A percentile compares a stretch with the other conserved stretches of the same genome.
Evolutionary conservation across 2,329 filamentous ascomycete species (phyloP).

Genomic region (Verticillium albo-atrum): DNA sequence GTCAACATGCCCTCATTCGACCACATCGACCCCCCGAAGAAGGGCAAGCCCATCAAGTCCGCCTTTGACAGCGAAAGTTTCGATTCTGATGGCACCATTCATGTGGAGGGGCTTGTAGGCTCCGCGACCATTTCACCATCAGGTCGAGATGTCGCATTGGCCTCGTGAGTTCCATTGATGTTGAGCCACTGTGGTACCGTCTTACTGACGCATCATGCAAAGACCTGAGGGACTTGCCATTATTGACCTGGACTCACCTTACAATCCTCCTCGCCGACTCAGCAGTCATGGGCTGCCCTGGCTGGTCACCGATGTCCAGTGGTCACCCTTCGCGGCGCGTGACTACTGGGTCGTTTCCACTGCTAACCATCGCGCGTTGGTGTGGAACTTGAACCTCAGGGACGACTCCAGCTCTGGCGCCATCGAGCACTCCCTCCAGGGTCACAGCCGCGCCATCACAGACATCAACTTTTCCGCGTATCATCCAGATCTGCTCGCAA

Average conservation of each 20-base stretch:
- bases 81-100: conserved; percentile 77
- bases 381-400: conserved; percentile 84
- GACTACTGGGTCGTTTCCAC: conserved; percentile 94
- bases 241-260: conserved; percentile 86
- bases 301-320: conserved; percentile 94
- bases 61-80: conserved; percentile 86
- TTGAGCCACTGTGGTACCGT: background rate
- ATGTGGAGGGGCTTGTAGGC: conserved; percentile 75
- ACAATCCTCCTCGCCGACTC: conserved; percentile 78
- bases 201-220: conserved; percentile 19
- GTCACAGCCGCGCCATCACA: conserved; percentile 80
- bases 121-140: conserved; percentile 92
- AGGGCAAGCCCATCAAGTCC: conserved; percentile 56
- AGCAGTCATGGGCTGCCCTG: conserved; percentile 81
- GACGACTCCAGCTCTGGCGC: conserved; percentile 66
- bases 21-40: conserved; percentile 44
- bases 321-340: conserved; percentile 86
- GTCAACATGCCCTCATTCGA: conserved; percentile 45
- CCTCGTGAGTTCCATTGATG: conserved; percentile 52
- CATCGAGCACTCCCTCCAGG: conserved; percentile 84
- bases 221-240: conserved; percentile 83
- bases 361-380: conserved; percentile 87
- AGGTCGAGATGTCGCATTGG: conserved; percentile 84
- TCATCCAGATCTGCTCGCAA: conserved; percentile 82
- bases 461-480: conserved; percentile 96